Conservation (phyloP, 176 grass and related monocot genomes). For the Aegilops longissima region DNA sequence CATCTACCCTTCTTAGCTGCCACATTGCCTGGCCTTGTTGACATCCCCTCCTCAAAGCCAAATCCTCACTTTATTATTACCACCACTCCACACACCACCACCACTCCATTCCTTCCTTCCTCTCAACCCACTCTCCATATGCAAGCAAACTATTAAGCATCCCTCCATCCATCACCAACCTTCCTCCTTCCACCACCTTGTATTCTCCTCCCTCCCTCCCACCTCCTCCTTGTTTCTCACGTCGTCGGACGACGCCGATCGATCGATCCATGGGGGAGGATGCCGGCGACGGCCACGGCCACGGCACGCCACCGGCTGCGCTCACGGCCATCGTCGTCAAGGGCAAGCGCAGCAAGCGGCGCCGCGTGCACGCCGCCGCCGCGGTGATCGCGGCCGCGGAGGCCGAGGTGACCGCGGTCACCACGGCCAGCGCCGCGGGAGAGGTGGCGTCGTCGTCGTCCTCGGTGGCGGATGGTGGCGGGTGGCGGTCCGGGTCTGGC, state of each 20-base stretch:
- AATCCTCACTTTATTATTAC: conserved; percentile 30
- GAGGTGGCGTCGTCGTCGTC: conserved; percentile 25
- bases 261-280: conserved; percentile 45
- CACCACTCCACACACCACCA: not conserved
- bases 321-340: conserved; percentile 43
- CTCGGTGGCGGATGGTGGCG: conserved; percentile 4
- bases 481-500: conserved; percentile 30
- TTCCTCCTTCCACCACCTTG: not conserved
- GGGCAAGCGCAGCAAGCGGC: conserved; percentile 82
- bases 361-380: conserved; percentile 28
- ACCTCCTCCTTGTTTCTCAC: not conserved
- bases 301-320: not conserved
- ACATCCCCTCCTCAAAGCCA: conserved; percentile 27
- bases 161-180: conserved; percentile 32
- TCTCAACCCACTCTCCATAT: conserved; percentile 25
- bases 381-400: not conserved
- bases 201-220: not conserved
- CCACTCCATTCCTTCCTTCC: conserved; percentile 37
- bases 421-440: not conserved
- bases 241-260: not conserved
- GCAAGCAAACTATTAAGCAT: conserved; percentile 1
- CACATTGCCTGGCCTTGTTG: conserved; percentile 33
- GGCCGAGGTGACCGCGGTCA: not conserved
- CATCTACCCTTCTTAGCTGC: not conserved
- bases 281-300: not conserved